Conservation (phyloP, 2,329 filamentous ascomycete genomes). For the Fusarium sp. region DNA sequence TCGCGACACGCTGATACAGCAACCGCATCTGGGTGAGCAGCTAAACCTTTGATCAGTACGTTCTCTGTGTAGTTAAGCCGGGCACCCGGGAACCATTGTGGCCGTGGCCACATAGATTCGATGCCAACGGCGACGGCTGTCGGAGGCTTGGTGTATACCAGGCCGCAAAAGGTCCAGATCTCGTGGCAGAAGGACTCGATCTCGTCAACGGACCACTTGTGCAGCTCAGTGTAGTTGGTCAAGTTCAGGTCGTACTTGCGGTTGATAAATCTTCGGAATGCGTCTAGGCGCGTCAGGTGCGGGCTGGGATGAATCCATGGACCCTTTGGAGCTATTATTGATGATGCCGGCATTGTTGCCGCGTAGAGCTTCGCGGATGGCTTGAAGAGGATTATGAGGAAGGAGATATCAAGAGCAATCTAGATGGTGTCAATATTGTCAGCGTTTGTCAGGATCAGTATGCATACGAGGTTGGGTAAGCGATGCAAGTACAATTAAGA, state of each 20-base stretch:
- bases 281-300: neutral
- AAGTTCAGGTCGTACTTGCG: neutral
- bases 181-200: neutral
- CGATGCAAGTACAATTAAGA: too few species aligned
- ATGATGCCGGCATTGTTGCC: too few species aligned
- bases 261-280: neutral
- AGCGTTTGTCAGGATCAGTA: too few species aligned
- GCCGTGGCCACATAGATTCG: neutral
- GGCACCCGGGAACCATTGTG: neutral
- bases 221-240: neutral
- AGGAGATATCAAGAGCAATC: too few species aligned
- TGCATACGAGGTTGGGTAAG: too few species aligned
- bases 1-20: neutral
- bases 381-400: too few species aligned
- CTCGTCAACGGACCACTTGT: neutral
- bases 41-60: neutral
- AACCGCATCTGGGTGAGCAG: neutral
- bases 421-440: too few species aligned
- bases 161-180: neutral
- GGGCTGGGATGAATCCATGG: neutral
- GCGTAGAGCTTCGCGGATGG: too few species aligned
- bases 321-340: neutral
- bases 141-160: neutral
- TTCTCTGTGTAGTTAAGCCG: neutral
- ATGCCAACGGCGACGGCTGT: neutral